Base-by-base conservation (phyloP, 2,329 filamentous ascomycete genomes). In the Neoarthrinium moseri region DNA sequence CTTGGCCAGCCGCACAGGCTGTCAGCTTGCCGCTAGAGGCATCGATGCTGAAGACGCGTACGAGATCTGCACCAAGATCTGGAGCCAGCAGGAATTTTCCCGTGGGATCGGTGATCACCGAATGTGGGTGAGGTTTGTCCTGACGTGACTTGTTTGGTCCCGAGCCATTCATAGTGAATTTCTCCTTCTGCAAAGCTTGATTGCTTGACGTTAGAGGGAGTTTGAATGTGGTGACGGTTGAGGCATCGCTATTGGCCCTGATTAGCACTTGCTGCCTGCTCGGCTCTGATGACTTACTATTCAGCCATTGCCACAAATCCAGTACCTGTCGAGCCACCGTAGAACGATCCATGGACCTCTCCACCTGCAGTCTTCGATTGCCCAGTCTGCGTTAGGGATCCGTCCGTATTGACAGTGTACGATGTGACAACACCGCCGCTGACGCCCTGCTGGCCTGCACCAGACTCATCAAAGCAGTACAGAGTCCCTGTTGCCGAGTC, bases 81-180 rank as follows among this genome's bases (percentile, higher is more conserved):
- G 76, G 70, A 6, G 70, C 67, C 1, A 81, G 59, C 18, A 81
- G 54, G 55, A 70, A 80, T 30, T 66, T 59, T 12, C 73, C 73
- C 0, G 73, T 74, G 1, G 71, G 75, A 49, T 76, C 77, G 11
- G 67, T 61, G 53, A 76, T 68, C 5, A 70, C 70, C n/a, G 74
- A 69, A 60, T 82, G 78, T 5, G 77, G 78, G 53, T 82, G 78
- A 5, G 78, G 68, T 5, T 68, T 71, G 46, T 80, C 72, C 57
- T 83, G 79, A 13, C 78, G 72, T 13, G n/a, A 17, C 4, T 72
- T 62, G 39, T 68, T 64, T 7, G 74, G 67, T 0, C 76, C 75
- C 0, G 67, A 65, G 5, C 56, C 53, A 3, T 64, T 50, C 64
- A 74, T 66, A 50, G 66, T 69, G 59, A 70, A 75, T 24, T 64